Base-by-base conservation (phyloP, 2,329 filamentous ascomycete species). In the Alternaria sp. region DNA sequence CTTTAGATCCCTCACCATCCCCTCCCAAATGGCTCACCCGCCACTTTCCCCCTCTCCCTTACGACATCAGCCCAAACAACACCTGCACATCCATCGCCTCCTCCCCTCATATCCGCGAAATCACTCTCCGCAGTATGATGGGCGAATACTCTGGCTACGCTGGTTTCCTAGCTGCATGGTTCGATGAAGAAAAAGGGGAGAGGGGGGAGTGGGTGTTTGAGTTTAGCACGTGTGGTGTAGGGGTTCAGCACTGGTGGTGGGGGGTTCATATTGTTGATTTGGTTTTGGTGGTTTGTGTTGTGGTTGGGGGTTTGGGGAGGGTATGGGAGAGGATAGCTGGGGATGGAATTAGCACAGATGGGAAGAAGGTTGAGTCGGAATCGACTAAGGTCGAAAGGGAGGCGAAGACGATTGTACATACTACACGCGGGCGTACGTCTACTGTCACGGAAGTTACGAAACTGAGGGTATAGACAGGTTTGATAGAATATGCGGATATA, bases 111-210 rank as follows among this genome's bases (percentile, higher is more conserved):
- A 81, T 97, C 5, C 84, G 94, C 28, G 95, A 99, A 78, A 87
- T 98, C 64, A 99, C 95, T 0, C 90, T 99, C 2, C 88, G 93
- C 58, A 97, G 92, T 77, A 98, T 99, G 93, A 99, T 99, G 95
- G 95, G 95, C 55, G 91, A 91, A 56, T 99, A 90, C 77, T 89
- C 88, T n/a, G 95, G 95, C 21, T 95, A 97, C 74, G 92, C 93
- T 0, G 95, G 93, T 0, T 82, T 99, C 40, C 79, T 99, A 39
- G 95, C 90, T 61, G 84, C 91, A 0, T 99, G 94, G 94, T 98
- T 94, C 72, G 92, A 98, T 75, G 77, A 85, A 55, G 81, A 83
- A 2, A 77, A 78, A 1, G 1, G 88, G 0, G 86, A 90, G 73
- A 97, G 92, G 90, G 85, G 84, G 64, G 86, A 90, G 74, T 99